phyloP scores from a whole-genome alignment of 352 stramenopile species.

The Globisporangium rhizosaccharum region DNA sequence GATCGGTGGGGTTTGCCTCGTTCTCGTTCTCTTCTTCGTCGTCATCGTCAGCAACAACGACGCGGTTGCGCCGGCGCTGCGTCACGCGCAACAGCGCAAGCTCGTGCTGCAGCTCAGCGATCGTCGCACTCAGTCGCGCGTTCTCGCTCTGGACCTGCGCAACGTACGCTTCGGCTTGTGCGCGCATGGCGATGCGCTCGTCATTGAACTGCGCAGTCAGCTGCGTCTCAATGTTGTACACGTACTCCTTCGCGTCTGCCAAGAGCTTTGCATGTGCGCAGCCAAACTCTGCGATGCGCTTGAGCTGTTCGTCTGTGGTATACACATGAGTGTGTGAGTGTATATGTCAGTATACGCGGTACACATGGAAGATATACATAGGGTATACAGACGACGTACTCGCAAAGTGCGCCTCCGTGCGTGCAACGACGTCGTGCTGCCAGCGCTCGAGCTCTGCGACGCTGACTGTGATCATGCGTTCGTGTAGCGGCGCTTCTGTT shows the following conservation, averaged over 20 bases:
- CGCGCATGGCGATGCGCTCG: conserved; percentile 34
- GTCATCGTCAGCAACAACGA: not conserved
- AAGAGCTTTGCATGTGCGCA: conserved; percentile 60
- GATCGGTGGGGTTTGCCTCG: not conserved
- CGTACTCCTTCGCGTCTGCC: conserved; percentile 62
- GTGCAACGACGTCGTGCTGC: conserved; percentile 50
- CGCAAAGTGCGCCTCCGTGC: conserved; percentile 63
- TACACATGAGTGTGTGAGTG: not conserved
- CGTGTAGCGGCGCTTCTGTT: not conserved
- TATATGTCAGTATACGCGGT: not conserved
- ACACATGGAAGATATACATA: not conserved
- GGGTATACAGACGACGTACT: conserved; percentile 33
- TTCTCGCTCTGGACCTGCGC: conserved; percentile 45
- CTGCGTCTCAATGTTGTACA: conserved; percentile 51
- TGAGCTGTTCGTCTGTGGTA: conserved; percentile 60
- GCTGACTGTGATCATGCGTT: conserved; percentile 36
- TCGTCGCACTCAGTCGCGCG: conserved; percentile 15
- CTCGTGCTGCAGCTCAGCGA: conserved; percentile 9
- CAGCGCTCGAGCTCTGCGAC: conserved; percentile 55
- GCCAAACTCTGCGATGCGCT: conserved; percentile 73
- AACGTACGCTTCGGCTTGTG: conserved; percentile 50
- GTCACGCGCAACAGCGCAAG: not conserved
- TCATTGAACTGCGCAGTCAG: conserved; percentile 41
- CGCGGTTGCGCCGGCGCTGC: conserved; percentile 3
- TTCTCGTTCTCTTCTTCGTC: conserved; percentile 2